These are phyloP conservation scores for Chaetomium globosum DNA, from an alignment of 2,329 filamentous ascomycete genomes.

Conservation along the genomic window DNA sequence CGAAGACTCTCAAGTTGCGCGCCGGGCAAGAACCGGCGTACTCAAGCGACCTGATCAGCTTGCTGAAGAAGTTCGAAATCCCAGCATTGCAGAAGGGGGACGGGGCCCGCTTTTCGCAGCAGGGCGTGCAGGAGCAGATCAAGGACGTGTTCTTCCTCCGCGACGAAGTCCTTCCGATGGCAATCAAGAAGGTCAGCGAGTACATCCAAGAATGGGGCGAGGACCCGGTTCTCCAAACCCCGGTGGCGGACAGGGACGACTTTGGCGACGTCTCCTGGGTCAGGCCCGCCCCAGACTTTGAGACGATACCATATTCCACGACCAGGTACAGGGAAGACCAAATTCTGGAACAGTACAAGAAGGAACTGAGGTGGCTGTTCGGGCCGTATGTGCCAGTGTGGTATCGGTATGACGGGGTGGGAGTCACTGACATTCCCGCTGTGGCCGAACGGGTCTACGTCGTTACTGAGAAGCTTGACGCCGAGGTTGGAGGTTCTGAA, in stretches of 20 bases:
- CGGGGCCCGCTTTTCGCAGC: not conserved
- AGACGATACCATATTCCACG: not conserved
- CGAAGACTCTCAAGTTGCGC: not conserved
- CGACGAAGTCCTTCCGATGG: not conserved
- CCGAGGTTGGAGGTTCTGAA: not conserved
- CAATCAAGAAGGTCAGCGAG: not conserved
- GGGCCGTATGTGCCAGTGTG: conserved; percentile 11
- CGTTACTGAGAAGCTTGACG: not conserved
- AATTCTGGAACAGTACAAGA: not conserved
- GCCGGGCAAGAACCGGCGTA: not conserved
- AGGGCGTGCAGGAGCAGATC: not conserved
- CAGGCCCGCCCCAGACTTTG: conserved; percentile 12
- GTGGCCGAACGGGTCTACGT: not conserved
- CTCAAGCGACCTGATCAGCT: not conserved
- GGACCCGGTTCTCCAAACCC: too few relatives aligned
- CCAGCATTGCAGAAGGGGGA: not conserved
- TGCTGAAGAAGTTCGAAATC: conserved; percentile 4
- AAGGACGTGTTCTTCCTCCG: not conserved
- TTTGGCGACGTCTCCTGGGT: conserved; percentile 19
- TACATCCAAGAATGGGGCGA: not conserved
- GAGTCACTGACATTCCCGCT: not conserved
- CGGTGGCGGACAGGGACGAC: not conserved
- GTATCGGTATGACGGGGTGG: conserved; percentile 11
- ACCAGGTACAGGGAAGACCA: not conserved
- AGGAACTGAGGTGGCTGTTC: not conserved